Evolutionary conservation across 352 stramenopile genomes (phyloP).

Genomic region (Aphanomyces euteiches): DNA sequence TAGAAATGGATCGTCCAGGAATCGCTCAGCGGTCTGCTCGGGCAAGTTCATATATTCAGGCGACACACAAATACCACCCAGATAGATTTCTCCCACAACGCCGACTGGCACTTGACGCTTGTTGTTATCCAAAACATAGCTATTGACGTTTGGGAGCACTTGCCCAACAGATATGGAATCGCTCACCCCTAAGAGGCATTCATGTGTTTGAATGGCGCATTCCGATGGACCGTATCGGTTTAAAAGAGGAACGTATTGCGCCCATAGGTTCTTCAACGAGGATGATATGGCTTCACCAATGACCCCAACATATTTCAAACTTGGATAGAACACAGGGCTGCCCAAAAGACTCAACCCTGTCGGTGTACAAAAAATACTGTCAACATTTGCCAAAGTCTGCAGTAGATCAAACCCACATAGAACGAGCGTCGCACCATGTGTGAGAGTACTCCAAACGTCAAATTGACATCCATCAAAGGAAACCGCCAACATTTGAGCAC

Average conservation of each 20-base stretch:
- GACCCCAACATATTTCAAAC: not conserved
- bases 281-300: not conserved
- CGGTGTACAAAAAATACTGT: not conserved
- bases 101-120: conserved; percentile 59
- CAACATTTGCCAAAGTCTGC: not conserved
- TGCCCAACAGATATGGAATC: conserved; percentile 46
- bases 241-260: not conserved
- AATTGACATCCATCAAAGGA: not conserved
- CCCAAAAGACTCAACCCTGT: not conserved
- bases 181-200: not conserved
- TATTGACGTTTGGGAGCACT: conserved; percentile 66
- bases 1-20: conserved; percentile 48
- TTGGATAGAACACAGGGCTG: not conserved
- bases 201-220: not conserved
- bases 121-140: conserved; percentile 72
- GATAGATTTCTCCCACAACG: conserved; percentile 77
- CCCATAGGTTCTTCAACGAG: not conserved
- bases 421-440: not conserved
- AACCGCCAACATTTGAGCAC: not conserved
- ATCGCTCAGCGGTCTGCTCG: conserved; percentile 74
- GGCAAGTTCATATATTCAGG: conserved; percentile 81
- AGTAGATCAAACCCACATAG: not conserved
- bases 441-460: not conserved
- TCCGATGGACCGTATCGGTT: not conserved
- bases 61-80: conserved; percentile 77